Percentiles rank a stretch among this genome's conserved stretches.
Conservation (phyloP, 129 eudicot species). For the Arctium lappa region DNA sequence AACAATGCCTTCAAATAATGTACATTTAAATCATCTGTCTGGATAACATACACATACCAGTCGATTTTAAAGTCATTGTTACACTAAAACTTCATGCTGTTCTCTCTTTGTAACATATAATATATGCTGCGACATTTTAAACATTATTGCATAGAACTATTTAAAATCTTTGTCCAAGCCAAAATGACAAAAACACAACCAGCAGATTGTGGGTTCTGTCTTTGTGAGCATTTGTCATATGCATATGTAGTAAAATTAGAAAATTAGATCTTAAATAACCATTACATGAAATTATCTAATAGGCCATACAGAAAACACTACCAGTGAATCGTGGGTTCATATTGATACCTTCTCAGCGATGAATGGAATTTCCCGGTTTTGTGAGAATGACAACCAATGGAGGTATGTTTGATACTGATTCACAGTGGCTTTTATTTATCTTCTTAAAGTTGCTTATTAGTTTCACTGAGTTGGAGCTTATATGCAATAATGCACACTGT, state of each 20-base stretch:
- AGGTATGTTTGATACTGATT: constrained; percentile 43
- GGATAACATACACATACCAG: no score
- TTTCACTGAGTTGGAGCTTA: constrained; percentile 2
- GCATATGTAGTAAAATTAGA: background rate
- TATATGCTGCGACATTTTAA: background rate
- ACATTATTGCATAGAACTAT: no score
- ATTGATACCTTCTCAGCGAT: constrained; percentile 90
- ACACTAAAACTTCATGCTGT: no score
- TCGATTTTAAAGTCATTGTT: no score
- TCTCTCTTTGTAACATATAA: background rate
- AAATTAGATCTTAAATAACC: background rate
- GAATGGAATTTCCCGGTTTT: constrained; percentile 93
- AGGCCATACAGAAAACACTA: constrained; percentile 50
- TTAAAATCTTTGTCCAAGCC: background rate
- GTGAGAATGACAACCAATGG: constrained; percentile 77
- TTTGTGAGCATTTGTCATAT: background rate
- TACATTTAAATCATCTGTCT: background rate
- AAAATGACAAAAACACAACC: background rate
- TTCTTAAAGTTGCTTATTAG: background rate
- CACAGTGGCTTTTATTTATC: background rate
- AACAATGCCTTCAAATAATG: background rate
- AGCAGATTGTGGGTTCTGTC: background rate
- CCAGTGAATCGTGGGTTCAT: constrained; percentile 61
- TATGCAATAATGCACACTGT: background rate
- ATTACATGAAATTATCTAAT: background rate